Percentiles rank a stretch among this genome's conserved stretches.
Evolutionary conservation across 208 protist species (phyloP).

Genomic region (Herpetomonas samuelpessoai): DNA sequence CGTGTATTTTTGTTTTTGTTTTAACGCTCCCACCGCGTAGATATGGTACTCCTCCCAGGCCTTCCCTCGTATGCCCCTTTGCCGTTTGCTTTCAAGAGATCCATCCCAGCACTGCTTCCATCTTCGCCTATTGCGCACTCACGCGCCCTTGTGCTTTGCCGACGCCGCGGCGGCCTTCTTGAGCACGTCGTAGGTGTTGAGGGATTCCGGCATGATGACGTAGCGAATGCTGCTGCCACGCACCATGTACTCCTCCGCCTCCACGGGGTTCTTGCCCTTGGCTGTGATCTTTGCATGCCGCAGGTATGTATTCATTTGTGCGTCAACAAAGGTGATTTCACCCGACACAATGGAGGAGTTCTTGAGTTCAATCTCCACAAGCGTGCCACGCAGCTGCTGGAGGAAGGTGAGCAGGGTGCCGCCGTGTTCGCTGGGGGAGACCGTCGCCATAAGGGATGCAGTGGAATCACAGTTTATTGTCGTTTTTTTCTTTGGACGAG

Average conservation of each 20-base stretch:
- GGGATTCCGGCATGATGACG: constrained; percentile 95
- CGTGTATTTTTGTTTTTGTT: too few relatives aligned
- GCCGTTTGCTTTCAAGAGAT: neutral
- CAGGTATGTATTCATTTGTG: constrained; percentile 98
- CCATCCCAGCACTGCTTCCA: too few relatives aligned
- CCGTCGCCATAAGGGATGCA: constrained; percentile 30
- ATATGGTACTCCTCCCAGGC: too few relatives aligned
- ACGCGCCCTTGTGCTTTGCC: constrained; percentile 12
- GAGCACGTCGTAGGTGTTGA: constrained; percentile 94
- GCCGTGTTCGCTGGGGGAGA: constrained; percentile 48
- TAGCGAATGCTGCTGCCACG: constrained; percentile 98
- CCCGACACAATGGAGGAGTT: constrained; percentile 97
- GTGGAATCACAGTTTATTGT: too few relatives aligned
- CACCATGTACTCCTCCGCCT: constrained; percentile 96
- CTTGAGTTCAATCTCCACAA: constrained; percentile 98
- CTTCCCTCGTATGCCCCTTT: too few relatives aligned
- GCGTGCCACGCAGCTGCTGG: constrained; percentile 97
- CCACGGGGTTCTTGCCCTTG: constrained; percentile 94
- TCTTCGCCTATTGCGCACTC: constrained; percentile 11
- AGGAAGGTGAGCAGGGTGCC: constrained; percentile 94
- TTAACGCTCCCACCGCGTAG: too few relatives aligned
- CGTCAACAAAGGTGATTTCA: constrained; percentile 79
- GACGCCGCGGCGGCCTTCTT: constrained; percentile 40
- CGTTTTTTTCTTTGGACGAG: too few relatives aligned
- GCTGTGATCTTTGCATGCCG: constrained; percentile 97